Percentiles rank a stretch among this genome's conserved stretches.
Evolutionary conservation across 495 filamentous ascomycete species (phyloP).

Genomic region (Aspergillus biplanus): DNA sequence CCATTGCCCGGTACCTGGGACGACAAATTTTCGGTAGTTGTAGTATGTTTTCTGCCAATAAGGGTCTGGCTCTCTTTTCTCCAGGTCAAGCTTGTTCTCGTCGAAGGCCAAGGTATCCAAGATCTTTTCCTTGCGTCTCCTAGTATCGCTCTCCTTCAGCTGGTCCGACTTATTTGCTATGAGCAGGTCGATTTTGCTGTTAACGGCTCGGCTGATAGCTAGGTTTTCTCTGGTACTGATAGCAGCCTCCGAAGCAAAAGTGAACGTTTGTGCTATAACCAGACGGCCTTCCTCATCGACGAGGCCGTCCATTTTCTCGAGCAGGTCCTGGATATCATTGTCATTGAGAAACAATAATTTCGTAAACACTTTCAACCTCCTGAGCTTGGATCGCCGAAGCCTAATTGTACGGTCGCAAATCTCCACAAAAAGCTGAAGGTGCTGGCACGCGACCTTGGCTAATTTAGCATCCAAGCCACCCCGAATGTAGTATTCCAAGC

Average conservation of each 20-base stretch:
- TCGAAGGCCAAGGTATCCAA: conserved; percentile 38
- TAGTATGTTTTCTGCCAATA: conserved; percentile 41
- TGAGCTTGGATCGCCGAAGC: conserved; percentile 36
- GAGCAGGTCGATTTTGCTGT: conserved; percentile 28
- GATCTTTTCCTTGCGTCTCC: conserved; percentile 35
- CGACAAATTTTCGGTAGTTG: conserved; percentile 36
- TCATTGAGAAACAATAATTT: conserved; percentile 43
- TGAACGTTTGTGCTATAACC: conserved; percentile 42
- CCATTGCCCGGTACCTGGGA: conserved; percentile 40
- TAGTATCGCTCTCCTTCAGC: conserved; percentile 38
- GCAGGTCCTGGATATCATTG: conserved; percentile 38
- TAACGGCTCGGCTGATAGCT: conserved; percentile 30
- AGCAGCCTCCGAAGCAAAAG: conserved; percentile 38
- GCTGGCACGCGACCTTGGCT: conserved; percentile 41
- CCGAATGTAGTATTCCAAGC: conserved; percentile 38
- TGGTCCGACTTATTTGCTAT: conserved; percentile 28
- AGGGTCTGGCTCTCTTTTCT: conserved; percentile 36
- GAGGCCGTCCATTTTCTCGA: conserved; percentile 41
- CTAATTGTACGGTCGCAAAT: conserved; percentile 44
- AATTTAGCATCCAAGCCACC: conserved; percentile 42
- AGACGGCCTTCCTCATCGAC: conserved; percentile 39
- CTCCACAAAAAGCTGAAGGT: conserved; percentile 44
- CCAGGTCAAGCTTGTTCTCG: conserved; percentile 34
- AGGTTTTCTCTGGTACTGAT: conserved; percentile 38
- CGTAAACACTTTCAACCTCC: conserved; percentile 33